phyloP scores from a whole-genome alignment of 768 basidiomycete species.

The Dacryopinax primogenitus region DNA sequence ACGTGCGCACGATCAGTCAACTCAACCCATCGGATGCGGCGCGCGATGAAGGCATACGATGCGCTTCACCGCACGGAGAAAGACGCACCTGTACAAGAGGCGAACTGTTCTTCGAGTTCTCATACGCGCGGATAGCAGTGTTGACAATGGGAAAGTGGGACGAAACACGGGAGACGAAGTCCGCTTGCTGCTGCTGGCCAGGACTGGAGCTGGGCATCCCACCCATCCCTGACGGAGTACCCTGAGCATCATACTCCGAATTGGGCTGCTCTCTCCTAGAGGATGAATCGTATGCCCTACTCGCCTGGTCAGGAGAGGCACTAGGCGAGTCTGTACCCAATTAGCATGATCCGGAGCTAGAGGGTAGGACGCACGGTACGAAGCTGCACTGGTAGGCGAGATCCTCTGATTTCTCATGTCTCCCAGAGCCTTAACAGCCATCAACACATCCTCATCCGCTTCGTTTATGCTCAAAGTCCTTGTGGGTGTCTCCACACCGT shows the following conservation, averaged over 20 bases:
- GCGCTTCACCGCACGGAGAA: background rate
- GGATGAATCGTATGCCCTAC: too few relatives aligned
- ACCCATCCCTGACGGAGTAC: background rate
- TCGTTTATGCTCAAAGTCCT: slow-evolving; percentile 4
- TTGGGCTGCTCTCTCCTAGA: too few relatives aligned
- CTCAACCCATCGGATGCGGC: slow-evolving; percentile 13
- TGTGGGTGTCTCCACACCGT: background rate
- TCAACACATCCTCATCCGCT: slow-evolving; percentile 58
- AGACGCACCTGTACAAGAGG: slow-evolving; percentile 65
- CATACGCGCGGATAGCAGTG: slow-evolving; percentile 59
- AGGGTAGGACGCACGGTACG: slow-evolving; percentile 15
- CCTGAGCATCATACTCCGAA: background rate
- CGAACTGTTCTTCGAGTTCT: slow-evolving; percentile 71
- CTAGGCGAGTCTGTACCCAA: too few relatives aligned
- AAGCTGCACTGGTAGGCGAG: background rate
- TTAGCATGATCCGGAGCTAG: too few relatives aligned
- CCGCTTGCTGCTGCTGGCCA: slow-evolving; percentile 1
- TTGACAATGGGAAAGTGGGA: slow-evolving; percentile 60
- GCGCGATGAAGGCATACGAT: background rate
- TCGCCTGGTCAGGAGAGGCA: too few relatives aligned
- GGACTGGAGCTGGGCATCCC: background rate
- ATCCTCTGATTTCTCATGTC: slow-evolving; percentile 52
- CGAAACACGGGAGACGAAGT: slow-evolving; percentile 41
- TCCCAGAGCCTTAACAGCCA: slow-evolving; percentile 62
- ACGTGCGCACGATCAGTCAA: slow-evolving; percentile 14